Conservation (phyloP, 352 stramenopile species). For the Phytophthora macrochlamydospora region DNA sequence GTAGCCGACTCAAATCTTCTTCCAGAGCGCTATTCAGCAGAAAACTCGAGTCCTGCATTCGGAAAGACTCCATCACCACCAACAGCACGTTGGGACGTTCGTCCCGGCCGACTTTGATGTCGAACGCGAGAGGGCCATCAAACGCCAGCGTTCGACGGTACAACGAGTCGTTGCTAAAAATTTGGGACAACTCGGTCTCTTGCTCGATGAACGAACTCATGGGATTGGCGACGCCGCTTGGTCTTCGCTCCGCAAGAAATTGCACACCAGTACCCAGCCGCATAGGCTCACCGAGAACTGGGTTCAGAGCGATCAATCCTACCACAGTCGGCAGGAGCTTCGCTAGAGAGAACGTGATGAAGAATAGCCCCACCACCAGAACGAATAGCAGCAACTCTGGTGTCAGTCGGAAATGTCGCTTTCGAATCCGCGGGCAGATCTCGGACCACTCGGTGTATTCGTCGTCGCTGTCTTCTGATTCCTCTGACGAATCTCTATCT, state of each 20-base stretch:
- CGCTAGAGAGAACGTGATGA: conserved; percentile 31
- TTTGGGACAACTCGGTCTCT: conserved; percentile 43
- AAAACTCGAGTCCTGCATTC: conserved; percentile 61
- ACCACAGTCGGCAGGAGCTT: conserved; percentile 51
- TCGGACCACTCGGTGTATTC: conserved; percentile 22
- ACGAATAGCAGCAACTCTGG: conserved; percentile 21
- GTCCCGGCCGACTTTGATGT: conserved; percentile 39
- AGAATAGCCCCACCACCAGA: conserved; percentile 25
- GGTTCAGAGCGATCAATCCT: conserved; percentile 60
- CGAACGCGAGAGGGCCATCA: conserved; percentile 56
- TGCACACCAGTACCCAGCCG: conserved; percentile 32
- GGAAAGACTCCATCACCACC: conserved; percentile 72
- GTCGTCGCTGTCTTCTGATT: conserved; percentile 23
- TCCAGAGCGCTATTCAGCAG: conserved; percentile 27
- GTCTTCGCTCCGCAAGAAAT: conserved; percentile 20
- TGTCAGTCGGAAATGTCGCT: conserved; percentile 22
- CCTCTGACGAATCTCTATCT: conserved; percentile 5
- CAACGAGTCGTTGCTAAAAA: conserved; percentile 49
- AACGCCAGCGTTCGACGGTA: conserved; percentile 56
- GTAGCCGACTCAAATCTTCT: conserved; percentile 34
- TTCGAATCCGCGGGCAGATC: background rate
- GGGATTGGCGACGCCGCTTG: conserved; percentile 17
- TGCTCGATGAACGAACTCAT: conserved; percentile 54
- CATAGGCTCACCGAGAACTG: conserved; percentile 54
- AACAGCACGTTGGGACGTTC: conserved; percentile 69